Percentiles rank a stretch among this genome's conserved stretches.
Evolutionary conservation across 2,329 filamentous ascomycete species (phyloP).

Genomic region (Botrytis sinoallii): DNA sequence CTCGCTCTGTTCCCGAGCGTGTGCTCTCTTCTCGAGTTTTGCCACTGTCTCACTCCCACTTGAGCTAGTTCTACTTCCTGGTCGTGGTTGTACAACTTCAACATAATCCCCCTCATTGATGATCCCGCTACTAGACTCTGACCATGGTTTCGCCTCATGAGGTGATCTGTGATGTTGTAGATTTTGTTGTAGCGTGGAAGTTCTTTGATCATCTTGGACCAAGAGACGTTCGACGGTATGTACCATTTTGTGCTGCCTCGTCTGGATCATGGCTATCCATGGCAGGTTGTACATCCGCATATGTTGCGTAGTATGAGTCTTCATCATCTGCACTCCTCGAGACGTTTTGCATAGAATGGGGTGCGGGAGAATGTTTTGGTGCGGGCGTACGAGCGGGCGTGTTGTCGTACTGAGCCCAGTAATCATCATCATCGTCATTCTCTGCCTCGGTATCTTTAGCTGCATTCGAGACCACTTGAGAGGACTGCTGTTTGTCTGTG

Average conservation of each 20-base stretch:
- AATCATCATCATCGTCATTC: conserved; percentile 71
- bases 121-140: conserved; percentile 16
- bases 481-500: background rate
- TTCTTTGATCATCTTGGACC: conserved; percentile 42
- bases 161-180: conserved; percentile 24
- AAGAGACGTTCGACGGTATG: conserved; percentile 47
- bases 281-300: conserved; percentile 74
- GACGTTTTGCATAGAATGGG: conserved; percentile 33
- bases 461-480: background rate
- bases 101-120: conserved; percentile 34
- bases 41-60: conserved; percentile 58
- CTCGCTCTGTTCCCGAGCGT: conserved; percentile 61
- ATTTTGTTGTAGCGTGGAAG: conserved; percentile 32
- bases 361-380: conserved; percentile 60
- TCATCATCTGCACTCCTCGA: conserved; percentile 47
- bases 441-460: conserved; percentile 38
- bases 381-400: conserved; percentile 65
- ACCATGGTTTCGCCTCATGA: conserved; percentile 6
- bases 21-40: conserved; percentile 47
- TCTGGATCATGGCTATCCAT: conserved; percentile 81
- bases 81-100: conserved; percentile 52
- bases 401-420: conserved; percentile 76
- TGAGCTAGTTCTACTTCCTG: conserved; percentile 56
- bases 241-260: conserved; percentile 50
- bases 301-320: conserved; percentile 72